Conservation (phyloP, 2,329 filamentous ascomycete genomes). For the Talaromyces pinophilus region DNA sequence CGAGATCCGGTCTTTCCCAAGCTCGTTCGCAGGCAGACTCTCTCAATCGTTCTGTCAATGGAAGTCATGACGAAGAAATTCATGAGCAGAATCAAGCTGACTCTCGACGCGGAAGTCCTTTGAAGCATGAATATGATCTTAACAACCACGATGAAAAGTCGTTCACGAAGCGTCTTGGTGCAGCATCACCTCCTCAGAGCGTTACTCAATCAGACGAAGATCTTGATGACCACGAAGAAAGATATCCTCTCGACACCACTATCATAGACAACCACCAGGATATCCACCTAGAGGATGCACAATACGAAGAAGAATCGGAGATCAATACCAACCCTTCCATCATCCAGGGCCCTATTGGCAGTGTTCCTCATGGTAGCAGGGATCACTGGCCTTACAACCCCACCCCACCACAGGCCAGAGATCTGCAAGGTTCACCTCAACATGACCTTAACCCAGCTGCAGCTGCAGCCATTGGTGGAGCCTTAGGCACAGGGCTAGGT, state of each 20-base stretch:
- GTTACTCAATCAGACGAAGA: conserved; percentile 48
- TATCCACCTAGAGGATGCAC: conserved; percentile 76
- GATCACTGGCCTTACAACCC: conserved; percentile 60
- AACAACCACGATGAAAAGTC: conserved; percentile 41
- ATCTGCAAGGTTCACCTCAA: conserved; percentile 39
- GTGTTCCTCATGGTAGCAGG: conserved; percentile 49
- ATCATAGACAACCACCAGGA: conserved; percentile 61
- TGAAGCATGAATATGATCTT: conserved; percentile 47
- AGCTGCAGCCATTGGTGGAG: conserved; percentile 47
- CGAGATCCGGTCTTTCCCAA: conserved; percentile 53
- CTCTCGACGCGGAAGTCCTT: conserved; percentile 45
- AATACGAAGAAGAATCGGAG: conserved; percentile 59
- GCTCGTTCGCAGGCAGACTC: conserved; percentile 50
- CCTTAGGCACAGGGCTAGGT: conserved; percentile 42
- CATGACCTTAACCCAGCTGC: conserved; percentile 32
- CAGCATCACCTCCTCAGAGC: conserved; percentile 58
- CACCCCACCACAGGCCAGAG: conserved; percentile 54
- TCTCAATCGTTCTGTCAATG: conserved; percentile 41
- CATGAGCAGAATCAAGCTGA: conserved; percentile 27
- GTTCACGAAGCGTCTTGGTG: conserved; percentile 43
- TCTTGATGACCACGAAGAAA: conserved; percentile 43
- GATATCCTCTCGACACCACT: conserved; percentile 65
- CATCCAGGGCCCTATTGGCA: conserved; percentile 71
- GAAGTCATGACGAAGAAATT: conserved; percentile 32
- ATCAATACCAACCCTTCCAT: conserved; percentile 83